A percentile compares a stretch with the other conserved stretches of the same genome.
These are phyloP conservation scores for Nephelium lappaceum DNA, from an alignment of 345 rosid species.

Conservation along the genomic window DNA sequence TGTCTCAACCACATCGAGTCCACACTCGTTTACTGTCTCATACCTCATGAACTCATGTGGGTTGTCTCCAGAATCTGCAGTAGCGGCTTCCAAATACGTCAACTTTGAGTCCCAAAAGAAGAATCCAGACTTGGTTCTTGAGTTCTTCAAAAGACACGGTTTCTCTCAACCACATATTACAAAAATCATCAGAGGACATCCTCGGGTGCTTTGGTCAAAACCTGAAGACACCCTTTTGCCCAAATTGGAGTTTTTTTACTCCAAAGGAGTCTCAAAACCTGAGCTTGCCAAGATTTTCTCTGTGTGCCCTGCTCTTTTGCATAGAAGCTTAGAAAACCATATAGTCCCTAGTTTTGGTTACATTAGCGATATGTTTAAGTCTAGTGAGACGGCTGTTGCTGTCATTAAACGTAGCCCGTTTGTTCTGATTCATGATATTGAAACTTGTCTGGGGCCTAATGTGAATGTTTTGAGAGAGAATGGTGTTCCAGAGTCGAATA, in stretches of 20 bases:
- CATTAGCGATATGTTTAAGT: neutral
- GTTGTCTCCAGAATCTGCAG: neutral
- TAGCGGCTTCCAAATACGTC: neutral
- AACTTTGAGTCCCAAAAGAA: neutral
- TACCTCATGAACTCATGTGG: neutral
- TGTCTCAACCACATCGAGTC: neutral
- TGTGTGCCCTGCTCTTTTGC: neutral
- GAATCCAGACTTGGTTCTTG: slow-evolving; percentile 15
- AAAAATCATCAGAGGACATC: slow-evolving; percentile 9
- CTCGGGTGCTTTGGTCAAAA: slow-evolving; percentile 4
- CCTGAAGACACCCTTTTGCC: slow-evolving; percentile 36
- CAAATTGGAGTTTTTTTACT: slow-evolving; percentile 38
- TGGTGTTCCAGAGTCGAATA: neutral
- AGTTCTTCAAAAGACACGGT: slow-evolving; percentile 22
- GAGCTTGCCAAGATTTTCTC: slow-evolving; percentile 16
- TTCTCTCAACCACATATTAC: slow-evolving; percentile 33
- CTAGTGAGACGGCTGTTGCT: neutral
- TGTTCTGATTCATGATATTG: neutral
- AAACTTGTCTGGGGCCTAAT: neutral
- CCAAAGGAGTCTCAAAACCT: slow-evolving; percentile 31
- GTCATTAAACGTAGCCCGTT: neutral
- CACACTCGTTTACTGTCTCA: neutral
- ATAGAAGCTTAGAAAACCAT: neutral
- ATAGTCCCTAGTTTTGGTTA: neutral
- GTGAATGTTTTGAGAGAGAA: neutral